Evolutionary conservation across 2,329 filamentous ascomycete species (phyloP).

Genomic region (Botrytis tulipae): DNA sequence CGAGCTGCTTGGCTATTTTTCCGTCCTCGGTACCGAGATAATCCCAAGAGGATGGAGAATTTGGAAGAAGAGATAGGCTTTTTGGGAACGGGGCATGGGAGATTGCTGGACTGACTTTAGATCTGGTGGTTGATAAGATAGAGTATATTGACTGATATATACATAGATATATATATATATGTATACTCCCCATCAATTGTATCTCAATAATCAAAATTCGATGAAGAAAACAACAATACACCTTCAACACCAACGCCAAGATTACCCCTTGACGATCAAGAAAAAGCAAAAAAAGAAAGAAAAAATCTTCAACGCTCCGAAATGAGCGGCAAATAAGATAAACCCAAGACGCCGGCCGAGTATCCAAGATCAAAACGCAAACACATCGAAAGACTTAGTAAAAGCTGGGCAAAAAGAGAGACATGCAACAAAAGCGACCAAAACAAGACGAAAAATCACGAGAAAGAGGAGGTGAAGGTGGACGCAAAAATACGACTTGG

Average conservation of each 20-base stretch:
- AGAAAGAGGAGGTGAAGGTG: background rate
- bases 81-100: background rate
- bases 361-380: background rate
- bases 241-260: background rate
- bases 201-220: background rate
- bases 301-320: background rate
- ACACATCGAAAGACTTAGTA: background rate
- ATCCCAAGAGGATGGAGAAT: background rate
- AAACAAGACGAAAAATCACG: background rate
- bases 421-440: background rate
- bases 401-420: background rate
- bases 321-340: background rate
- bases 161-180: background rate
- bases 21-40: background rate
- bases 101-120: background rate
- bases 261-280: background rate
- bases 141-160: background rate
- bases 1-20: background rate
- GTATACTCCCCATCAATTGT: background rate
- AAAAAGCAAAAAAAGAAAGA: background rate
- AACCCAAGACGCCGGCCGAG: background rate
- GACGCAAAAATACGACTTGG: background rate
- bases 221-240: background rate
- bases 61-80: background rate
- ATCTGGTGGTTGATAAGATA: background rate